Evolutionary conservation across 495 filamentous ascomycete species (phyloP), one percentile per base, ranked within the genome.

Genomic region (Parachaetomium inaequale): DNA sequence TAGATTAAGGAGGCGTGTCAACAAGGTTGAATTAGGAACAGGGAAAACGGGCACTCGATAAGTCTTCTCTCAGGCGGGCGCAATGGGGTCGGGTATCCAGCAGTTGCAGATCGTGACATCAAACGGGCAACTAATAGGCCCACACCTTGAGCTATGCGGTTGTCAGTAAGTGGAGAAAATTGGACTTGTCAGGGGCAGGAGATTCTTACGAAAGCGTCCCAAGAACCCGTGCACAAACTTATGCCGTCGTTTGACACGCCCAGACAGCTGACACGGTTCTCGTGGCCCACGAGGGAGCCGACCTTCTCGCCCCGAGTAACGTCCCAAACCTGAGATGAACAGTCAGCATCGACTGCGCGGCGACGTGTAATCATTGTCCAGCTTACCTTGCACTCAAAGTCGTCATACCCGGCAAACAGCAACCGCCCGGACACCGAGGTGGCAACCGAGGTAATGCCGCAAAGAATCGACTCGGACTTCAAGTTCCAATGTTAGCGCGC

Each of bases 241-340:
- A 98, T 96, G 58, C 92, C 94, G 71, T 98, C 94, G 75, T 97
- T 98, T 79, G 93, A 97, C 70, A 98, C 94, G 62, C 94, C 94
- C 65, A 98, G 78, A 71, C 94, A 98, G 85, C 93, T 97, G 67
- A 98, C 94, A 63, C 94, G 90, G 80, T 98, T 98, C 75, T 98
- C 95, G 76, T 98, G 94, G 64, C 94, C 95, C 67, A 92, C 92
- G 53, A 98, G 81, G 43, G 92, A 96, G 68, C 94, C 94, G 59
- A 98, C 92, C 76, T 96, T 95, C 74, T 98, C 94, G 54, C 93
- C 94, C 59, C 94, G 90, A 43, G 96, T 89, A 58, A 95, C 85
- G 81, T 98, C 94, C 94, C 94, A 98, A 42, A 98, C 94, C 93
- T 98, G 14, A 6, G 43, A 6, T 36, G 19, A 45, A 23, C 25